A percentile compares a stretch with the other conserved stretches of the same genome.
phyloP scores from a whole-genome alignment of 78 protist species.

The Dictyostelium citrinum region DNA sequence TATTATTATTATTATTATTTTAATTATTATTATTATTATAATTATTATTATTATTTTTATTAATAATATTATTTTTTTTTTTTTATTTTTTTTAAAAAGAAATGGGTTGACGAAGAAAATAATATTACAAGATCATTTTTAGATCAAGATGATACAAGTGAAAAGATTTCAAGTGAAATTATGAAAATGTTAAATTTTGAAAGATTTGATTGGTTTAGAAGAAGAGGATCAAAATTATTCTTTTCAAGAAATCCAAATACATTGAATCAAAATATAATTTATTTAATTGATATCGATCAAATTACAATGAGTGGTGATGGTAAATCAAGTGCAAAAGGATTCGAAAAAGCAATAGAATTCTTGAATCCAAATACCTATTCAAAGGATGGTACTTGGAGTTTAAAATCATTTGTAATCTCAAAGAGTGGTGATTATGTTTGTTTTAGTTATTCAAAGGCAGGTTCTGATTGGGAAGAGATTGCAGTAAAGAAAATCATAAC shows the following conservation, averaged over 20 bases:
- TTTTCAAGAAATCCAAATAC: slow-evolving; percentile 55
- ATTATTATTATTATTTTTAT: background rate
- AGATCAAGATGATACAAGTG: background rate
- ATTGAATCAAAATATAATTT: slow-evolving; percentile 58
- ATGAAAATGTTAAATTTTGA: slow-evolving; percentile 3
- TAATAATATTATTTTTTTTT: background rate
- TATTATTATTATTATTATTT: background rate
- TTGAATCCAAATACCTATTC: slow-evolving; percentile 85
- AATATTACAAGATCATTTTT: slow-evolving; percentile 34
- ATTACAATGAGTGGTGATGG: background rate
- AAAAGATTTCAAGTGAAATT: background rate
- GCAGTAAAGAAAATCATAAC: background rate
- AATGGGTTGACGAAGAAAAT: slow-evolving; percentile 26
- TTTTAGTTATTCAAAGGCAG: slow-evolving; percentile 70
- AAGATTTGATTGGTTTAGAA: background rate
- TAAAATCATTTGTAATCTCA: background rate
- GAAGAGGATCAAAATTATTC: slow-evolving; percentile 33
- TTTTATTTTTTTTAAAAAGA: no score
- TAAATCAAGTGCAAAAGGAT: background rate
- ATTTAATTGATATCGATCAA: background rate
- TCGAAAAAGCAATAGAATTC: slow-evolving; percentile 20
- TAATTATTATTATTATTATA: background rate
- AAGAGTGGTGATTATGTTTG: slow-evolving; percentile 69
- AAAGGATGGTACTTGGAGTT: slow-evolving; percentile 46
- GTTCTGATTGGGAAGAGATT: slow-evolving; percentile 90